Conservation (phyloP, 1,284 basidiomycete genomes). For the Inonotus obliquus region DNA sequence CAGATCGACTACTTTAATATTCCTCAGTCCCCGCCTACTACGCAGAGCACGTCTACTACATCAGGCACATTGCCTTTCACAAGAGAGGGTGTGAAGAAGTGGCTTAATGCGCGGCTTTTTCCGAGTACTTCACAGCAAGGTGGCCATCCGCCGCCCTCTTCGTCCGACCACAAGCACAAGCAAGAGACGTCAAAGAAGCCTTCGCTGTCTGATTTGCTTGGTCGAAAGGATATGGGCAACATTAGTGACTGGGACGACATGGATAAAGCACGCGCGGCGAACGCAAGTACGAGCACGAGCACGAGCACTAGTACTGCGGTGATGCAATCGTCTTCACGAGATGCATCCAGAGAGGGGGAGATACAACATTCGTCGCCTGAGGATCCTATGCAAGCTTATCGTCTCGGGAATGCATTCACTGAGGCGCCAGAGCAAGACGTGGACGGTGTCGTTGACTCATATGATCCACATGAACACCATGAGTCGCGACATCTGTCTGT, state of each 20-base stretch:
- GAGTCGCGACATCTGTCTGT: constrained; percentile 23
- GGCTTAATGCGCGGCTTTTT: constrained; percentile 50
- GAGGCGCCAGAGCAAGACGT: neutral
- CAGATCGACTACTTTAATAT: constrained; percentile 47
- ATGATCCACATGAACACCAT: constrained; percentile 3
- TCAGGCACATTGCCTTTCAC: constrained; percentile 59
- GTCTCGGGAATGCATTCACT: constrained; percentile 4
- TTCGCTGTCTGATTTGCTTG: constrained; percentile 59
- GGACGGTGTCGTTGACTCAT: neutral
- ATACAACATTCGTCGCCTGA: constrained; percentile 17
- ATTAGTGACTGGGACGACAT: constrained; percentile 63
- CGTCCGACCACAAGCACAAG: constrained; percentile 22
- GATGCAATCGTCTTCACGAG: neutral
- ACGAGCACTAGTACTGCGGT: constrained; percentile 9
- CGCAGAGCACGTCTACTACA: constrained; percentile 33
- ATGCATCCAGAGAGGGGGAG: constrained; percentile 9
- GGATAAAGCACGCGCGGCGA: constrained; percentile 25
- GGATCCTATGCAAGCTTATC: constrained; percentile 15
- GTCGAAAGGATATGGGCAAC: constrained; percentile 50
- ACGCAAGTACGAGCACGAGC: neutral
- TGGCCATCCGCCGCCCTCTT: neutral
- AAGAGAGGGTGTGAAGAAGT: constrained; percentile 70
- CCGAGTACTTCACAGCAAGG: constrained; percentile 17
- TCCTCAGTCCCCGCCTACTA: constrained; percentile 29
- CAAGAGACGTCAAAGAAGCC: constrained; percentile 46